A percentile compares a stretch with the other conserved stretches of the same genome.
Conservation (phyloP, 441 rosid genomes). For the Geranium incanum region DNA sequence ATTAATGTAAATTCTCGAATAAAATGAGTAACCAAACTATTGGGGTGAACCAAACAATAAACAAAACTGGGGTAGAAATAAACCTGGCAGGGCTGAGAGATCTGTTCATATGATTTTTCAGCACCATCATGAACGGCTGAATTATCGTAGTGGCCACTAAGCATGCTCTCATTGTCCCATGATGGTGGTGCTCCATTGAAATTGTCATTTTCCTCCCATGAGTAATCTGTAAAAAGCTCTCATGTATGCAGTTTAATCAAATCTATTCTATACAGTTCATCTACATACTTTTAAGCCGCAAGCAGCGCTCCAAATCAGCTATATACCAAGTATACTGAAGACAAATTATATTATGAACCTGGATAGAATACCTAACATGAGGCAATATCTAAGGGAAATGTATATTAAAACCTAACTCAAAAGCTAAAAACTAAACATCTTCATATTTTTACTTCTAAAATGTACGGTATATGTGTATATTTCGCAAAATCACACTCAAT, state of each 20-base stretch:
- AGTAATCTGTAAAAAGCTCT: conserved; percentile 36
- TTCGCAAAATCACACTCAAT: no score
- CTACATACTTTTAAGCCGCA: neutral
- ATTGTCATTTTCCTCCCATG: conserved; percentile 38
- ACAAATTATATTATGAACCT: no score
- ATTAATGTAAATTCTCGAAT: neutral
- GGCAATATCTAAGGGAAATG: no score
- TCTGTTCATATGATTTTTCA: conserved; percentile 46
- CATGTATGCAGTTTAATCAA: neutral
- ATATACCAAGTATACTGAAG: neutral
- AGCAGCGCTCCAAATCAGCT: neutral
- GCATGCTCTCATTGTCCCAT: conserved; percentile 51
- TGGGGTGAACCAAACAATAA: neutral
- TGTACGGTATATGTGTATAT: no score
- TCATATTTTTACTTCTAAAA: no score
- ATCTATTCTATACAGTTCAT: neutral
- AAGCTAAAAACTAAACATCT: no score
- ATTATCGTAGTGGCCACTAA: conserved; percentile 41
- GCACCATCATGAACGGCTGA: conserved; percentile 50
- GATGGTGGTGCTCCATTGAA: conserved; percentile 38
- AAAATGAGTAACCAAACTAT: neutral
- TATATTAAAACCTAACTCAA: no score
- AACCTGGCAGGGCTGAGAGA: conserved; percentile 92
- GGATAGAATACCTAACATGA: no score
- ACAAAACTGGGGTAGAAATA: conserved; percentile 5